phyloP scores from a whole-genome alignment of 1,284 basidiomycete genomes.

The Bjerkandera adusta region DNA sequence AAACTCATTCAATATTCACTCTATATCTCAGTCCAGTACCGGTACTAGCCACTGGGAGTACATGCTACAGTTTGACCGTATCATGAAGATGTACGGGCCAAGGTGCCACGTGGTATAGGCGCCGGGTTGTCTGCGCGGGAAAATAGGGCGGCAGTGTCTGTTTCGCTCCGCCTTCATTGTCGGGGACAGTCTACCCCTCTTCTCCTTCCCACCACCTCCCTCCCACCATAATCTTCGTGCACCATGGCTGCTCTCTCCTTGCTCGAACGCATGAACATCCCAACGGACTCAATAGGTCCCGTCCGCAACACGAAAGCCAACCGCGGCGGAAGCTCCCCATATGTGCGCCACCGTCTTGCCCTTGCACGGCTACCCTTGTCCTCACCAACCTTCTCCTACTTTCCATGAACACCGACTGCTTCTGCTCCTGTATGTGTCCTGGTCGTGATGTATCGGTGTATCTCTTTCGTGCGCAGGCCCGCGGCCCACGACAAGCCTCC shows the following conservation, averaged over 20 bases:
- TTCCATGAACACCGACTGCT: slow-evolving; percentile 18
- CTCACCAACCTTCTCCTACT: slow-evolving; percentile 10
- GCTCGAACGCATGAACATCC: slow-evolving; percentile 25
- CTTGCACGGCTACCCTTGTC: slow-evolving; percentile 23
- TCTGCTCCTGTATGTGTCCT: slow-evolving; percentile 22
- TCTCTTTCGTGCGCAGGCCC: slow-evolving; percentile 36
- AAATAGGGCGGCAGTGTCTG: neutral
- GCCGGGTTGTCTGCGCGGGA: too few species aligned
- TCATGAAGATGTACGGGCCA: too few species aligned
- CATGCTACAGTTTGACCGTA: too few species aligned
- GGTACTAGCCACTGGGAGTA: too few species aligned
- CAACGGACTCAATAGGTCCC: slow-evolving; percentile 44
- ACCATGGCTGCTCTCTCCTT: slow-evolving; percentile 20
- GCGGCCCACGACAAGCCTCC: slow-evolving; percentile 47
- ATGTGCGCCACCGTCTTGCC: slow-evolving; percentile 51
- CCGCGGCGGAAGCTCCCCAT: slow-evolving; percentile 52
- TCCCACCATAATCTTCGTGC: neutral
- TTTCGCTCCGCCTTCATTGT: slow-evolving; percentile 9
- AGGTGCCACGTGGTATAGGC: too few species aligned
- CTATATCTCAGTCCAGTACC: too few species aligned
- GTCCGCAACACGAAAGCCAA: slow-evolving; percentile 55
- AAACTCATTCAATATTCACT: too few species aligned
- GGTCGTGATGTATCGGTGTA: slow-evolving; percentile 12
- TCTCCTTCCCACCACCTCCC: neutral
- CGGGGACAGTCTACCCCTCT: slow-evolving; percentile 4